Evolutionary conservation across 2,329 filamentous ascomycete species (phyloP).

Genomic region (Coniochaeta sp.): DNA sequence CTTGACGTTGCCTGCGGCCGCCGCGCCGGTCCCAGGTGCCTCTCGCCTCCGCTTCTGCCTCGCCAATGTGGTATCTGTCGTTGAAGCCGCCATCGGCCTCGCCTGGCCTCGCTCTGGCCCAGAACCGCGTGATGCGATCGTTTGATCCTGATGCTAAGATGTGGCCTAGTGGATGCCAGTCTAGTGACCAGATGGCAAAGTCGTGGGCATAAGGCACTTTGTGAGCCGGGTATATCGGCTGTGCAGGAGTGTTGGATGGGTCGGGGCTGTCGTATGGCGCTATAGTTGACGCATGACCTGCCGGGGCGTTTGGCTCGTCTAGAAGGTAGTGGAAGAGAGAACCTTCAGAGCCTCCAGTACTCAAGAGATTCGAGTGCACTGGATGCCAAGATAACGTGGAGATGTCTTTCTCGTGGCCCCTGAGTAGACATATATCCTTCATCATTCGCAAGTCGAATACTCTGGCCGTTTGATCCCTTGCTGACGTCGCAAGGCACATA

Average conservation of each 20-base stretch:
- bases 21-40: constrained; percentile 88
- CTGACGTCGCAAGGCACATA: constrained; percentile 81
- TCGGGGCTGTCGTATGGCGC: constrained; percentile 83
- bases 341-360: constrained; percentile 84
- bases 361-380: constrained; percentile 79
- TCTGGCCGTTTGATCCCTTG: constrained; percentile 84
- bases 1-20: constrained; percentile 69
- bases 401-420: constrained; percentile 94
- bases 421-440: constrained; percentile 89
- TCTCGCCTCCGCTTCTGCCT: constrained; percentile 84
- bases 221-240: constrained; percentile 90
- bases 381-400: constrained; percentile 92
- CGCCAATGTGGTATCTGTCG: constrained; percentile 92
- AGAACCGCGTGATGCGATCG: constrained; percentile 93
- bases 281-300: constrained; percentile 61
- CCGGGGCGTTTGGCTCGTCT: constrained; percentile 82
- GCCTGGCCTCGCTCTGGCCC: constrained; percentile 84
- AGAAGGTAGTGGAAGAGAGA: constrained; percentile 91
- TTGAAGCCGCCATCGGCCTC: constrained; percentile 77
- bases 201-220: constrained; percentile 82
- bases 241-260: constrained; percentile 69
- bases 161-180: constrained; percentile 96
- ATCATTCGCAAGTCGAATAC: constrained; percentile 97
- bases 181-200: constrained; percentile 93
- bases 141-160: constrained; percentile 94